Percentiles rank a stretch among this genome's conserved stretches.
Conservation (phyloP, 305 asterid species). For the Plantago coronopus region DNA sequence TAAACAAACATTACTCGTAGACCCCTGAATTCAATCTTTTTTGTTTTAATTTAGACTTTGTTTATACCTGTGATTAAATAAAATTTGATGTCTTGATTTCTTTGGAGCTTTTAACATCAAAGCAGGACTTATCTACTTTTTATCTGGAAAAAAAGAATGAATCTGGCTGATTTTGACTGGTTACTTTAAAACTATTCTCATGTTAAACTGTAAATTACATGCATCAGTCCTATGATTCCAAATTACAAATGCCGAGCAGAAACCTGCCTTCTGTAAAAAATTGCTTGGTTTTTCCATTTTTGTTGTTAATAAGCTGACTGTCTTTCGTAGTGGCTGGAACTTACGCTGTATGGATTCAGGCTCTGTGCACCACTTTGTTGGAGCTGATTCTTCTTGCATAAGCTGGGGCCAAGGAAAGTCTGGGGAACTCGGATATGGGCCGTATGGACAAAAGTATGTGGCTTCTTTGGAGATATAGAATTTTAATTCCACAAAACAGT, state of each 20-base stretch:
- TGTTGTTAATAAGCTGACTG: conserved; percentile 14
- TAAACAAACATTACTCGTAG: conserved; percentile 12
- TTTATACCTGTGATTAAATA: too few relatives aligned
- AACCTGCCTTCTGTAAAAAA: conserved; percentile 9
- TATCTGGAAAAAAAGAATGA: too few relatives aligned
- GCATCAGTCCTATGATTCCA: conserved; percentile 14
- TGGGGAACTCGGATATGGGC: conserved; percentile 98
- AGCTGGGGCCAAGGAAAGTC: conserved; percentile 98
- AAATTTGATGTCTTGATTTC: too few relatives aligned
- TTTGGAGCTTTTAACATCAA: too few relatives aligned
- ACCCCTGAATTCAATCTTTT: neutral
- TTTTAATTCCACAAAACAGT: conserved; percentile 8
- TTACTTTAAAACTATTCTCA: too few relatives aligned
- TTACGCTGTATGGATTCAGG: conserved; percentile 97
- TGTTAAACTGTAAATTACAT: neutral
- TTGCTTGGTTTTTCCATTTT: neutral
- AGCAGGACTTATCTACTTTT: too few relatives aligned
- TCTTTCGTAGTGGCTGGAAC: conserved; percentile 79
- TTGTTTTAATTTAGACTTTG: too few relatives aligned
- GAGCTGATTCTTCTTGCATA: conserved; percentile 97
- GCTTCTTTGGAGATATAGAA: conserved; percentile 19
- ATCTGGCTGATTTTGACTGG: too few relatives aligned
- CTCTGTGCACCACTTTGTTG: conserved; percentile 81
- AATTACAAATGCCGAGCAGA: conserved; percentile 3
- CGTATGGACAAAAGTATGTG: conserved; percentile 73